Evolutionary conservation across 345 rosid species (phyloP).

Genomic region (Eucalyptus sp.): DNA sequence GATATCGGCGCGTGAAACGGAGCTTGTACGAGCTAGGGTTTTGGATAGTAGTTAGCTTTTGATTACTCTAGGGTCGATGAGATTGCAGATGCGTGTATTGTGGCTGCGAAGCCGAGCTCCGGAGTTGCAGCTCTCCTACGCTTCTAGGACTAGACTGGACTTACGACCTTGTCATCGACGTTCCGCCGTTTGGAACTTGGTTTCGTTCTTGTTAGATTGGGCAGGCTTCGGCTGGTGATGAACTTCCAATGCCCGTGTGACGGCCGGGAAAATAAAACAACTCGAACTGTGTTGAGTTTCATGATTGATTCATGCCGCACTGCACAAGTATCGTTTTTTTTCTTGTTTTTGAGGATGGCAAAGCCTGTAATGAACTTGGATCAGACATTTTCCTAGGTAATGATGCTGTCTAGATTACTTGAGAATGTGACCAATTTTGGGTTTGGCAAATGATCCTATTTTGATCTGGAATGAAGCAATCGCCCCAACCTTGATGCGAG

Average conservation of each 20-base stretch:
- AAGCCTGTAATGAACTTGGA: neutral
- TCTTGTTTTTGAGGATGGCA: neutral
- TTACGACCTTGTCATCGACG: too few species aligned
- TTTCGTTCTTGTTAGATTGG: accelerated
- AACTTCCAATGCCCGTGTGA: neutral
- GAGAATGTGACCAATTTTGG: neutral
- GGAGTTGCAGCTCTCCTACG: neutral
- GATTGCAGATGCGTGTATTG: neutral
- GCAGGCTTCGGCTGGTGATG: accelerated
- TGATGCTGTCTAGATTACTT: neutral
- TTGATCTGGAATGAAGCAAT: neutral
- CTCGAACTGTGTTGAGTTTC: neutral
- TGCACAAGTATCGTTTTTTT: neutral
- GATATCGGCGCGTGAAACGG: neutral
- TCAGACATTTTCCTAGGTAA: neutral
- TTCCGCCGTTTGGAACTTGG: too few species aligned
- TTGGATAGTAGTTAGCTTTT: neutral
- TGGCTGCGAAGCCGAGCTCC: neutral
- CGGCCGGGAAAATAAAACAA: accelerated
- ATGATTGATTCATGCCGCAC: neutral
- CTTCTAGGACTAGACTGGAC: too few species aligned
- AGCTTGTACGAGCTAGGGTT: neutral
- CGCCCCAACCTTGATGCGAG: too few species aligned
- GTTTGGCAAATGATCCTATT: neutral
- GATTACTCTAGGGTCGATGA: neutral